Evolutionary conservation across 768 basidiomycete species (phyloP).

Genomic region (Suillus discolor): DNA sequence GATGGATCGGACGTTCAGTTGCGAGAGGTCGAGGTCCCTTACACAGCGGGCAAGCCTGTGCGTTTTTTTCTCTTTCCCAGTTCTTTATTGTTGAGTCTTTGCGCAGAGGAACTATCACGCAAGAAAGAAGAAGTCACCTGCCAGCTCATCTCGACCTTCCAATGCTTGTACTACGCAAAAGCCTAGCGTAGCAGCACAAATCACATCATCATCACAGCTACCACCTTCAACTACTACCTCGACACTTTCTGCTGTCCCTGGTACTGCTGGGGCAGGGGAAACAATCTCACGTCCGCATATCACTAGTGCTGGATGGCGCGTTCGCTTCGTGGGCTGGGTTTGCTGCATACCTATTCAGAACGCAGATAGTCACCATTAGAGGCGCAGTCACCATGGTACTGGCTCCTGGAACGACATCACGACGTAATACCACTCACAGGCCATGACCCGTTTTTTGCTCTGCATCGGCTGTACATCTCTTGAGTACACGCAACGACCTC

Average conservation of each 20-base stretch:
- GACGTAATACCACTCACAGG: no score
- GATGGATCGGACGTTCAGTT: no score
- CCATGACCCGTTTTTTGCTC: no score
- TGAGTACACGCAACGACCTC: no score
- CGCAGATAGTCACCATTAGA: not conserved
- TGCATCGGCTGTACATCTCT: no score
- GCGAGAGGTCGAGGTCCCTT: no score
- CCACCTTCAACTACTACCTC: not conserved
- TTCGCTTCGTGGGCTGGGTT: not conserved
- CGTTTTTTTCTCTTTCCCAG: no score
- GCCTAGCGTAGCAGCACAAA: no score
- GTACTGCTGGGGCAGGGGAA: not conserved
- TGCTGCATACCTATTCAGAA: not conserved
- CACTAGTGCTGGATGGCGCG: not conserved
- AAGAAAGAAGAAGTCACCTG: not conserved
- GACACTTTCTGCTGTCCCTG: not conserved
- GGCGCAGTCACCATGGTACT: no score
- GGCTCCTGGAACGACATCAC: no score
- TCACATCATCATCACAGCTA: not conserved
- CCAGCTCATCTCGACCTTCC: not conserved
- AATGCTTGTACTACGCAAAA: not conserved
- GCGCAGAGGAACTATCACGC: not conserved
- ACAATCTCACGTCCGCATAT: not conserved
- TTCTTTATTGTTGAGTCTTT: not conserved
- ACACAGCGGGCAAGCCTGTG: no score